Evolutionary conservation across 2,329 filamentous ascomycete genomes (phyloP), one percentile per base, ranked within the genome.

Genomic region (Fonsecaea pedrosoi): DNA sequence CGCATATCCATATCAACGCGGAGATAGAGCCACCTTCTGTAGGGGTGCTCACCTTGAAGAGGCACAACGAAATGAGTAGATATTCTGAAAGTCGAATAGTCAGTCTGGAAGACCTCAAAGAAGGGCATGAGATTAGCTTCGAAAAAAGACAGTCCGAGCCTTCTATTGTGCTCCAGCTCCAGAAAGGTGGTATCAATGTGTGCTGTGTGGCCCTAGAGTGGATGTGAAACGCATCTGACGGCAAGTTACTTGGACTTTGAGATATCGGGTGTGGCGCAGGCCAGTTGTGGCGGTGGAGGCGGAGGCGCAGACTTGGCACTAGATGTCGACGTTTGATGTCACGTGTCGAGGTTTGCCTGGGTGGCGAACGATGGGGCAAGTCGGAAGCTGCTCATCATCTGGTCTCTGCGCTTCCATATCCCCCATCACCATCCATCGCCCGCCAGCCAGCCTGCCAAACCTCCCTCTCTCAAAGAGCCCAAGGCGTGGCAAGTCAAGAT

Each of bases 121-220:
- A 13, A 60, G 63, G 57, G 50, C 12, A 61, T 15, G 57, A 65
- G 13, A n/a, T 59, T 35, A 53, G 12, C 38, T 56, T 61, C 40
- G 50, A 42, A 21, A 61, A 30, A 35, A 9, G 25, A 18, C 57
- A 65, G 12, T 34, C 35, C 6, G 48, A 61, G 48, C 6, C 50
- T 21, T 55, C 25, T 18, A 18, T 65, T 8, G 56, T 56, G n/a
- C 38, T 65, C 18, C 57, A 38, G n/a, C 32, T 65, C 18, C 50
- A 25, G 15, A 37, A 61, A 37, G 32, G 48, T 13, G 25, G 34
- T 5, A 48, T 25, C 4, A 15, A 48, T 32, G 5, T 55, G 2
- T 65, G 56, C 9, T 21, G 9, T 48, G 4, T 65, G 56, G 25
- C 10, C 4, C 32, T 65, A 56, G 32, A 54, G 54, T 65, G 62